Evolutionary conservation across 2,329 filamentous ascomycete species (phyloP), one percentile per base, ranked within the genome.

Genomic region (Sclerotinia nivalis): DNA sequence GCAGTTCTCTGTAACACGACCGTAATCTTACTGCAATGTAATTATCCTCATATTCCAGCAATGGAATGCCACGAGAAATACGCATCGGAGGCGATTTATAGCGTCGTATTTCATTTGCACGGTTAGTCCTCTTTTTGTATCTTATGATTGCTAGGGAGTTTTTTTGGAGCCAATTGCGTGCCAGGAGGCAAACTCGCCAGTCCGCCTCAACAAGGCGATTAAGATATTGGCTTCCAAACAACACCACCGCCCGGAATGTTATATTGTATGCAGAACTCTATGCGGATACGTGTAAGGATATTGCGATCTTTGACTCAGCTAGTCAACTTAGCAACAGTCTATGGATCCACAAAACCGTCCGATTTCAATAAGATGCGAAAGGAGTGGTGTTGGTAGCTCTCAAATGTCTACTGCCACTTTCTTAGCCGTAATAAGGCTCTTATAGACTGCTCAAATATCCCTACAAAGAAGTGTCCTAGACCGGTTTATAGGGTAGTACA

Each of bases 51-150:
- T 43, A 37, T 55, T 65, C 59, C 67, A 69, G 49, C 59, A 65
- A 65, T 54, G 43, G 47, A 28, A 69, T 69, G 67, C 67, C 67
- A 69, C 59, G 67, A 69, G 67, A 69, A 28, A 69, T 56, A 55
- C 34, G 52, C 28, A 43, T 50, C 50, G 37, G 59, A 65, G 25
- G 67, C 50, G 40, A 50, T 65, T 18, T 50, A 49, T 52, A 34
- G 54, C 22, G 50, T 37, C n/a, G 15, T 28, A 65, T 69, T 58
- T 69, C 18, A 69, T 69, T 69, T 65, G 40, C 54, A 69, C 28
- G 59, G 28, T 49, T 65, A 56, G 67, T 65, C 28, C 20, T 54
- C 37, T 65, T 65, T 49, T 65, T 56, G 45, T 31, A 49, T 65
- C 49, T 56, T 65, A 69, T 68, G 31, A 50, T 60, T 49, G 22